A percentile compares a stretch with the other conserved stretches of the same genome.
Evolutionary conservation across 495 filamentous ascomycete species (phyloP).

Genomic region (Aspergillus leporis): DNA sequence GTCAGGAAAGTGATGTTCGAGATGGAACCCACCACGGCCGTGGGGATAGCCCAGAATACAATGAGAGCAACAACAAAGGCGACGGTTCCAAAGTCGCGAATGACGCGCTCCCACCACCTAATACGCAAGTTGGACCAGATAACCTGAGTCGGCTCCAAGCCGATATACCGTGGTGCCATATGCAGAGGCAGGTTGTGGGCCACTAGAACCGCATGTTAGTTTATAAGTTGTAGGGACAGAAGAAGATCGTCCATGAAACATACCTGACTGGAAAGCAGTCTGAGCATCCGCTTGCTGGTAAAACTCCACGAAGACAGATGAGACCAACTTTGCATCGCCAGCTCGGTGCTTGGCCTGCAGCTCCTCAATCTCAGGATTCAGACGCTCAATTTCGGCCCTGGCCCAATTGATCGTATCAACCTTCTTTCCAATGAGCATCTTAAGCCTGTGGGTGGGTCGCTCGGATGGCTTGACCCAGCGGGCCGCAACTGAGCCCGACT

Average conservation of each 20-base stretch:
- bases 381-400: constrained; percentile 73
- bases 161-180: constrained; percentile 90
- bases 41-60: constrained; percentile 91
- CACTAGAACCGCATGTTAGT: constrained; percentile 41
- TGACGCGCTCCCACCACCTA: constrained; percentile 80
- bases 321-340: constrained; percentile 64
- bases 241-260: not conserved
- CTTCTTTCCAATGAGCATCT: constrained; percentile 82
- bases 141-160: constrained; percentile 79
- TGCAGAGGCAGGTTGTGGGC: constrained; percentile 87
- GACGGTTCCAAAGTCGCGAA: constrained; percentile 68
- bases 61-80: constrained; percentile 76
- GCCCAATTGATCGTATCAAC: constrained; percentile 85
- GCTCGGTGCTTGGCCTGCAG: constrained; percentile 72
- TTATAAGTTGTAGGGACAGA: no score
- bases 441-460: constrained; percentile 82
- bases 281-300: constrained; percentile 79
- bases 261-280: constrained; percentile 67
- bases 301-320: constrained; percentile 81
- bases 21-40: constrained; percentile 80
- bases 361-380: constrained; percentile 77
- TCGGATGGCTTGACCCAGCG: constrained; percentile 79
- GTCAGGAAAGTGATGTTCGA: constrained; percentile 79
- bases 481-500: constrained; percentile 76
- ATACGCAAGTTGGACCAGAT: constrained; percentile 88